Percentiles rank a stretch among this genome's conserved stretches.
These are phyloP conservation scores for Acorus gramineus DNA, from an alignment of 106 monocot species.

Conservation along the genomic window DNA sequence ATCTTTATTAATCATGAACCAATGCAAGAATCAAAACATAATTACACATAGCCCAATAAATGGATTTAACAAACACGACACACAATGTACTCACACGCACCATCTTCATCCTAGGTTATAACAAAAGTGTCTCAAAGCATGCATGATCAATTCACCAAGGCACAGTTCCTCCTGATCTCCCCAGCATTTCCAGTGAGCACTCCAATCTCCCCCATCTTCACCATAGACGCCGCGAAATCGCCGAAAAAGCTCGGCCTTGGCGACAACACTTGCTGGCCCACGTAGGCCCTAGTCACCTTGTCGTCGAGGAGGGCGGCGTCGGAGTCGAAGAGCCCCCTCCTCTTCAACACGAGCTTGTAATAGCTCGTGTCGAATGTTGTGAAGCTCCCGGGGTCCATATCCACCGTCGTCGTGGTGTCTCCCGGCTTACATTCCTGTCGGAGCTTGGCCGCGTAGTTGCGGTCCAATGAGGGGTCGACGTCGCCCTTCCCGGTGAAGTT, in stretches of 20 bases:
- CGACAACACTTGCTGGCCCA: constrained; percentile 11
- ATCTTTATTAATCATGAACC: no score
- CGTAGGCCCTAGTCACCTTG: constrained; percentile 10
- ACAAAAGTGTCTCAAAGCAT: no score
- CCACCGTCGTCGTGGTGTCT: constrained; percentile 27
- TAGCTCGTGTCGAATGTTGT: constrained; percentile 44
- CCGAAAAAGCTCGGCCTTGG: constrained; percentile 24
- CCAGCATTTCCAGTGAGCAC: constrained; percentile 54
- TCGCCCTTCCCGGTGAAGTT: neutral
- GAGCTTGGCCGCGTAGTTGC: constrained; percentile 22
- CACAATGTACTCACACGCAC: no score
- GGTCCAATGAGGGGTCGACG: constrained; percentile 42
- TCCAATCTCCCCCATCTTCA: constrained; percentile 49
- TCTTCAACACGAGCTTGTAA: constrained; percentile 36
- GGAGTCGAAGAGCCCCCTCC: constrained; percentile 33
- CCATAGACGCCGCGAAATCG: constrained; percentile 49
- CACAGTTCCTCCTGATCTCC: constrained; percentile 52
- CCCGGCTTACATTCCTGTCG: constrained; percentile 22
- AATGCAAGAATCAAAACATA: no score
- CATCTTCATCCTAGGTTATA: no score
- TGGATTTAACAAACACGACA: no score
- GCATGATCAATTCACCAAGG: constrained; percentile 28
- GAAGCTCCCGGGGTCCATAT: constrained; percentile 66
- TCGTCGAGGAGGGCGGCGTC: constrained; percentile 36
- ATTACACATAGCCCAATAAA: no score